Evolutionary conservation across 768 basidiomycete genomes (phyloP).

Genomic region (Amanita inopinata): DNA sequence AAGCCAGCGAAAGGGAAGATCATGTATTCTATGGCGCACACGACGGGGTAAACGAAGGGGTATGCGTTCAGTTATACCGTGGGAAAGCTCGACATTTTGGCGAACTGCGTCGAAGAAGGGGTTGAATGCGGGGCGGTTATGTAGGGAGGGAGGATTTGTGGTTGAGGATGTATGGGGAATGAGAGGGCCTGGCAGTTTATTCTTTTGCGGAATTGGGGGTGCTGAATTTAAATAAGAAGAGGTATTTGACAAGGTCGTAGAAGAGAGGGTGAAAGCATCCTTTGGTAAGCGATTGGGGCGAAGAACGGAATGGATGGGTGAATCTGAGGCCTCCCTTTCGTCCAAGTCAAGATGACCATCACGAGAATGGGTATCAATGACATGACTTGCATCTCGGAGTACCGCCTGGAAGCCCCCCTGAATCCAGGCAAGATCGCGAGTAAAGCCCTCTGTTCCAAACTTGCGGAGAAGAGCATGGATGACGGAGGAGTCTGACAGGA

Average conservation of each 20-base stretch:
- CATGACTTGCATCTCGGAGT: slow-evolving; percentile 39
- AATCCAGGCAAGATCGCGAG: slow-evolving; percentile 66
- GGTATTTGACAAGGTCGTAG: slow-evolving; percentile 25
- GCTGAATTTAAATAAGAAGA: slow-evolving; percentile 15
- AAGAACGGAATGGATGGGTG: slow-evolving; percentile 16
- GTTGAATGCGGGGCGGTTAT: slow-evolving; percentile 44
- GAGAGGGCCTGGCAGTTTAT: slow-evolving; percentile 12
- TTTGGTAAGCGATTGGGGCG: slow-evolving; percentile 54
- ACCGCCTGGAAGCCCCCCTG: slow-evolving; percentile 76
- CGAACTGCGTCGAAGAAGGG: slow-evolving; percentile 95
- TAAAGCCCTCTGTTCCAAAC: slow-evolving; percentile 44
- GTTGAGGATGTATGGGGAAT: slow-evolving; percentile 13
- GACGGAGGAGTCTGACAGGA: slow-evolving; percentile 55
- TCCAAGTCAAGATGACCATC: slow-evolving; percentile 32
- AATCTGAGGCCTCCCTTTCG: slow-evolving; percentile 29
- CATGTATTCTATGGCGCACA: slow-evolving; percentile 48
- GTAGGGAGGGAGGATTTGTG: too few relatives aligned
- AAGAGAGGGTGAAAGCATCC: slow-evolving; percentile 51
- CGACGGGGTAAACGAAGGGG: slow-evolving; percentile 48
- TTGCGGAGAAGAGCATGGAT: slow-evolving; percentile 68
- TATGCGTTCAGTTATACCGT: slow-evolving; percentile 72
- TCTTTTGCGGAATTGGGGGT: slow-evolving; percentile 14
- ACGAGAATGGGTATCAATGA: slow-evolving; percentile 42
- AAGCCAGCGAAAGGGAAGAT: slow-evolving; percentile 77
- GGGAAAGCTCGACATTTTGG: slow-evolving; percentile 74